Conservation (phyloP, 495 filamentous ascomycete species). For the Neohortaea acidophila region DNA sequence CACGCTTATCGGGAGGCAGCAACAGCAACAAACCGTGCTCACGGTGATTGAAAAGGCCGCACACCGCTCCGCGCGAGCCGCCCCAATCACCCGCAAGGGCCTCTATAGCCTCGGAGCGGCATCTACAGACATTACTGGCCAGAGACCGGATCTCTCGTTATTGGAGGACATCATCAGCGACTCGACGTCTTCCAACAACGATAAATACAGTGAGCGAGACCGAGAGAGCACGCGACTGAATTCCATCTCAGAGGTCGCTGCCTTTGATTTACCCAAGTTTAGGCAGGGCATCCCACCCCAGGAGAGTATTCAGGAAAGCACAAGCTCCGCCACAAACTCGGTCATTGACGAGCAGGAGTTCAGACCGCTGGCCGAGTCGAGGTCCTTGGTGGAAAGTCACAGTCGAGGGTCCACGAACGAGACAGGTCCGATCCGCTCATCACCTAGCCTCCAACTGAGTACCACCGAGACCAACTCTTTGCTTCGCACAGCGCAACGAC, state of each 20-base stretch:
- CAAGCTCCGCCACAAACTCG: neutral
- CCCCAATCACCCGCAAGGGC: constrained; percentile 21
- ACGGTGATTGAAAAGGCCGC: constrained; percentile 58
- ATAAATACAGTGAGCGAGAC: constrained; percentile 12
- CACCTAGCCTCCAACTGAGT: constrained; percentile 3
- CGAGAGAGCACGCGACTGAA: constrained; percentile 9
- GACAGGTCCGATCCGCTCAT: constrained; percentile 1
- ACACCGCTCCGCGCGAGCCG: constrained; percentile 33
- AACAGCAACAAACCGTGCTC: constrained; percentile 53
- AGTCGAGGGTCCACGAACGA: constrained; percentile 8
- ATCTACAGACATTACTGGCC: constrained; percentile 1
- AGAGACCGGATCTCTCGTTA: constrained; percentile 9
- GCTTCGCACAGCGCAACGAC: constrained; percentile 36
- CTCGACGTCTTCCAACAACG: constrained; percentile 10
- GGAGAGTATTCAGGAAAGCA: neutral
- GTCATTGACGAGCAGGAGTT: constrained; percentile 10
- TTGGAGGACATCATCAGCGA: constrained; percentile 15
- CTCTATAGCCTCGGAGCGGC: constrained; percentile 36
- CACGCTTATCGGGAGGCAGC: constrained; percentile 59
- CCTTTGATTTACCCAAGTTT: constrained; percentile 6
- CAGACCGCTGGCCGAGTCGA: constrained; percentile 16
- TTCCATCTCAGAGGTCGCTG: constrained; percentile 8
- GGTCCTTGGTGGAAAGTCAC: constrained; percentile 14
- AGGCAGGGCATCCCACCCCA: too few species aligned
- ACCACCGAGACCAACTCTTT: constrained; percentile 16